Base-by-base conservation (phyloP, 495 filamentous ascomycete species). In the Tuber melanosporum region DNA sequence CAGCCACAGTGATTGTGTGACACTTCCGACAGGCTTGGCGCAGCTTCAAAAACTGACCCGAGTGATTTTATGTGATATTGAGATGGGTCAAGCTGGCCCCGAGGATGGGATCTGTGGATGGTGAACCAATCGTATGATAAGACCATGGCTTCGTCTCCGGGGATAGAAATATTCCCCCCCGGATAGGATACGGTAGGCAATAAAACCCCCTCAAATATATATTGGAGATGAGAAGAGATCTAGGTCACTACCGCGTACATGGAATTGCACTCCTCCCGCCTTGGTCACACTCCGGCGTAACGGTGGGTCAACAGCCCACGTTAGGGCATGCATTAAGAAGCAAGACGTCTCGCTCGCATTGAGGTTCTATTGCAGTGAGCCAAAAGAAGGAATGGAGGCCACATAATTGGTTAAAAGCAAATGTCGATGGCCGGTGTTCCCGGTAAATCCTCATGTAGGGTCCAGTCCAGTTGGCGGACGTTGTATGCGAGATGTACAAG, bases 1-100 rank as follows among this genome's bases (percentile, higher is more conserved):
- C 57, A 66, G 57, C 57, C 57, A 66, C 57, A 66, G 57, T 19
- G 57, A 36, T 66, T 66, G 57, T 66, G 57, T 36, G 26, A 66
- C 57, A 19, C 57, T 66, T 66, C 57, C 12, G 1, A 36, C 57
- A 32, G 57, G 57, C 57, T 66, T 66, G 57, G 57, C 57, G 32
- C 14, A 17, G 10, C 26, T 17, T 17, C 12, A 19, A 36, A 57
- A 7, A 62, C 57, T 66, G 26, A 66, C 26, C 57, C 57, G 57
- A 66, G 26, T 66, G 57, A 66, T 36, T 5, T 4, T 1, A 4
- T 32, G 26, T 36, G 57, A 66, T 66, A 2, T 15, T 6, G 1
- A 36, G 57, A 66, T 17, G 26, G 57, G 57, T 15, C 57, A 66
- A 14, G 12, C 57, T 66, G 15, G 26, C 52, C 26, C 17, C 14